Evolutionary conservation across 148 eudicot species (phyloP), one percentile per base, ranked within the genome.

Genomic region (Polygonum maritimum): DNA sequence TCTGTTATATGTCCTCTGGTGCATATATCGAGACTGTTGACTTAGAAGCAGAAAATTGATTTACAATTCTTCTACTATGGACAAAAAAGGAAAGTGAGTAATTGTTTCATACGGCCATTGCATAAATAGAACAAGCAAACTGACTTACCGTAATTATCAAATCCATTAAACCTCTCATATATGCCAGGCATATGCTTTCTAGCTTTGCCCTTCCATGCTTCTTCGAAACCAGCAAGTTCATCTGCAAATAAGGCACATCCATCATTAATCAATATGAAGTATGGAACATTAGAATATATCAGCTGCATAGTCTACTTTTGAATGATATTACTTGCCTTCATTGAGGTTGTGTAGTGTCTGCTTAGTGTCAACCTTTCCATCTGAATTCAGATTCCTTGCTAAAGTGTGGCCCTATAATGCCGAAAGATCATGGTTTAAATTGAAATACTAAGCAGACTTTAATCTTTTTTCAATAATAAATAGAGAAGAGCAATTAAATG

Each of bases 141-240:
- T n/a, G 26, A n/a, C 55, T n/a, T 36, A 82, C 78, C 75, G 60
- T 16, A 78, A 75, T 76, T 70, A 73, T 75, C 57, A 76, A 78
- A 84, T 60, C 76, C 83, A 76, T 80, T 83, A 60, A 81, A 75
- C 76, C 86, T 90, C 76, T 77, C 86, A 71, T 76, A 79, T 84
- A 85, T 84, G 74, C 89, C 91, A 67, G 94, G 87, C 44, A 92
- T 81, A 80, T 85, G 87, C 78, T 82, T 81, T 78, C 86, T 86
- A 40, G 96, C 88, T 62, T 84, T 89, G 47, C 96, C 94, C 72
- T 89, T 86, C 98, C 98, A 95, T 48, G 88, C 85, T 76, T 92
- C 88, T 77, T 95, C 94, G 87, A 95, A 95, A 45, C 90, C 84
- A 73, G 74, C 73, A 74, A 95, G 87, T 72, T 95, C 98, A 76